phyloP scores from a whole-genome alignment of 106 monocot genomes.

The Allium fistulosum region DNA sequence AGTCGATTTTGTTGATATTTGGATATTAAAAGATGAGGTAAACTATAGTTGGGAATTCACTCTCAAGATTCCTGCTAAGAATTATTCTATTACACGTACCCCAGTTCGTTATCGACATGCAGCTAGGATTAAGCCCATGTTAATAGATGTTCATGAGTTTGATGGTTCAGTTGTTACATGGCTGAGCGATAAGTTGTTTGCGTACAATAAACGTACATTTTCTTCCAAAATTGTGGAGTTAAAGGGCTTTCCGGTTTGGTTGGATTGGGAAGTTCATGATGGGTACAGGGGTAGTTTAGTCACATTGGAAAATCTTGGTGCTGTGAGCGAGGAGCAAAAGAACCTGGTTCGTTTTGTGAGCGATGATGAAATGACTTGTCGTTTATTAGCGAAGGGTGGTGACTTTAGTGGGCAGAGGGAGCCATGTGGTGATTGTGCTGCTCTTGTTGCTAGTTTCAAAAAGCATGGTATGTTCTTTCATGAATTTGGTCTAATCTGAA shows the following conservation, averaged over 20 bases:
- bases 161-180: slow-evolving; percentile 4
- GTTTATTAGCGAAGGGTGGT: not conserved
- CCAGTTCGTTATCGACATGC: not conserved
- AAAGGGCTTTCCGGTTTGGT: slow-evolving; percentile 8
- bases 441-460: not conserved
- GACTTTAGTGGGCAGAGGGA: not conserved
- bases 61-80: not conserved
- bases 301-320: not conserved
- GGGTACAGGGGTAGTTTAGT: slow-evolving; percentile 9
- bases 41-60: not conserved
- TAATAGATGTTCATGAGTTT: slow-evolving; percentile 6
- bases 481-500: no score
- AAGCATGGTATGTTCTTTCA: not conserved
- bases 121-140: not conserved
- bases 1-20: not conserved
- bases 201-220: not conserved
- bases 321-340: not conserved
- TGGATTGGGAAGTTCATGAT: slow-evolving; percentile 13
- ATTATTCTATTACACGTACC: no score
- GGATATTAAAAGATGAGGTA: not conserved
- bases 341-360: slow-evolving; percentile 2
- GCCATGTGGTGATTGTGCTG: not conserved
- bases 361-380: not conserved
- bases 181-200: slow-evolving; percentile 4
- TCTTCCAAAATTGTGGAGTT: not conserved